Conservation (phyloP, 306 rosid species). For the Gastrolobium villosum region DNA sequence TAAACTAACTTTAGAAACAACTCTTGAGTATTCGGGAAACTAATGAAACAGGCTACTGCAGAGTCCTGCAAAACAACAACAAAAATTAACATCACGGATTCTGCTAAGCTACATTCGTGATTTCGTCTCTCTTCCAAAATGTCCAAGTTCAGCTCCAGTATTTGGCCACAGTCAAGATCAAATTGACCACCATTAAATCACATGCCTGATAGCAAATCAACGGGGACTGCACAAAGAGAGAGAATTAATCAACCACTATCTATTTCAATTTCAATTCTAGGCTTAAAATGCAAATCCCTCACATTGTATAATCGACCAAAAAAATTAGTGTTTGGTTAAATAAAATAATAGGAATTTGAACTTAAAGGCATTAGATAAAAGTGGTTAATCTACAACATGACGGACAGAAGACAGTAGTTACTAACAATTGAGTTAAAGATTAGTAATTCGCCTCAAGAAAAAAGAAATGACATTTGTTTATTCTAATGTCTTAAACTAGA, state of each 20-base stretch:
- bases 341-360: slow-evolving; percentile 9
- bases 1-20: neutral
- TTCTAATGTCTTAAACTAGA: neutral
- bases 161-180: slow-evolving; percentile 22
- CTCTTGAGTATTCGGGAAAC: neutral
- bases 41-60: neutral
- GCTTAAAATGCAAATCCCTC: neutral
- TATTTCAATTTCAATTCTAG: slow-evolving; percentile 25
- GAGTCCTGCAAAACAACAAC: slow-evolving; percentile 35
- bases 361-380: neutral
- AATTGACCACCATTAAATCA: slow-evolving; percentile 15
- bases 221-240: slow-evolving; percentile 64
- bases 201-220: slow-evolving; percentile 48
- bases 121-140: slow-evolving; percentile 11
- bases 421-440: neutral
- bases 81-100: slow-evolving; percentile 44
- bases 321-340: neutral
- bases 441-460: neutral
- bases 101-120: neutral
- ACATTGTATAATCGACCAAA: neutral
- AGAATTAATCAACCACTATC: slow-evolving; percentile 31
- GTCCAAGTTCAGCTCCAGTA: slow-evolving; percentile 12
- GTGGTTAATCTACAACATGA: neutral
- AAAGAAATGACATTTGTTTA: neutral
- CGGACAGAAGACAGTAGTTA: neutral